Evolutionary conservation across 2,329 filamentous ascomycete genomes (phyloP), one percentile per base, ranked within the genome.

Genomic region (Aspergillus japonicus): DNA sequence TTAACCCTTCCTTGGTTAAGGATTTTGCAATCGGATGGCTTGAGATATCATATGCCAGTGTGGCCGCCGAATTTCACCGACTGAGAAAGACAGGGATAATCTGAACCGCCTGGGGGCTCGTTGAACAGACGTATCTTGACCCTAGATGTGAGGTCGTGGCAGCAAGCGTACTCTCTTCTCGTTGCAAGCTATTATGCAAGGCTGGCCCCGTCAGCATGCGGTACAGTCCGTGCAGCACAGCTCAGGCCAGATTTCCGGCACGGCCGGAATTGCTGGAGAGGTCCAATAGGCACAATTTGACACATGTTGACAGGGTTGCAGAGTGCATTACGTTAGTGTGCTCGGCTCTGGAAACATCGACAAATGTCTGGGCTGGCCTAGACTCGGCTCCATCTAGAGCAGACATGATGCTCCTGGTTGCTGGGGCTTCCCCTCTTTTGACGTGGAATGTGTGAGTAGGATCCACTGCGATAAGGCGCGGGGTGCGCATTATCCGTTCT

Each of bases 291-390:
- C 53, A 47, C 39, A 55, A 47, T 12, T 42, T 24, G 33, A 6
- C 16, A 16, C 53, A 48, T n/a, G 42, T 48, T 31, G 8, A 47
- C 23, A 31, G 53, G 47, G 29, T 24, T 47, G 53, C 42, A 55
- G 42, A 24, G 26, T 47, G 42, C 44, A 47, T 31, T 48, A 48
- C 42, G 33, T 55, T 55, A 55, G 53, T 48, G 53, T 35, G 53
- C 23, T 48, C 16, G 53, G 26, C 47, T 48, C 44, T 55, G 53
- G 53, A 55, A 48, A 42, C 53, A 23, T 55, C 19, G 26, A 47
- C 23, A 16, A 29, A 55, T 55, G 53, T 55, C 53, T 55, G 42
- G 53, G 42, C 53, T 47, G 53, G 53, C 42, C 53, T 47, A 55
- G 53, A 48, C 53, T 55, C 47, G 21, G 26, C 4, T 16, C n/a